Conservation (phyloP, 371 early-diverging fungal species). For the Coemansia sp. region DNA sequence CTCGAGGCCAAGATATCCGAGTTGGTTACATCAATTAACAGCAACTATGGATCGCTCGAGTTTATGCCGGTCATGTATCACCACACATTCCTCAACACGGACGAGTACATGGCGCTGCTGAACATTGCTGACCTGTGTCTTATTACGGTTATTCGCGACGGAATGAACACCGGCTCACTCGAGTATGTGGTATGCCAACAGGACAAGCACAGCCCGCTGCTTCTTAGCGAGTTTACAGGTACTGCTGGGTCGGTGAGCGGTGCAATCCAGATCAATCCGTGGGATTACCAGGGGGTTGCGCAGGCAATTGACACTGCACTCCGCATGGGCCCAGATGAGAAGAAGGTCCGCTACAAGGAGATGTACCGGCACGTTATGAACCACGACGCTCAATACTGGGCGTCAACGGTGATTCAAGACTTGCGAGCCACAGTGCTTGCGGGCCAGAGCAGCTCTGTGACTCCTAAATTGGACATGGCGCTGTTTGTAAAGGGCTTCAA, state of each 20-base stretch:
- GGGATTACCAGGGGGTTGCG: constrained; percentile 83
- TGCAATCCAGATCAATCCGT: constrained; percentile 85
- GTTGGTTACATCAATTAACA: constrained; percentile 89
- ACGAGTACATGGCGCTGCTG: constrained; percentile 88
- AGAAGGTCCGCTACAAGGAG: constrained; percentile 48
- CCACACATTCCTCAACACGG: constrained; percentile 80
- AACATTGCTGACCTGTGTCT: constrained; percentile 87
- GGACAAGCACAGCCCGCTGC: constrained; percentile 77
- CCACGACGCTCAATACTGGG: constrained; percentile 66
- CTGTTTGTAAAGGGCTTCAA: constrained; percentile 22
- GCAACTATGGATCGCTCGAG: constrained; percentile 90
- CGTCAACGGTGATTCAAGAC: constrained; percentile 57
- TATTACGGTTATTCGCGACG: constrained; percentile 91
- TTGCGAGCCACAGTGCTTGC: constrained; percentile 53
- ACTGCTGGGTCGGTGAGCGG: constrained; percentile 90
- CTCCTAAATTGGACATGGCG: constrained; percentile 34
- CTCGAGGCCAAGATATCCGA: constrained; percentile 85
- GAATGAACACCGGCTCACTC: constrained; percentile 96
- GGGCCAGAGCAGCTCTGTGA: constrained; percentile 63
- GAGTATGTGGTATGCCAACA: constrained; percentile 93
- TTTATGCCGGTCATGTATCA: constrained; percentile 93
- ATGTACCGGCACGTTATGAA: constrained; percentile 48
- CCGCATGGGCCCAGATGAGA: constrained; percentile 68
- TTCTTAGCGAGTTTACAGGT: constrained; percentile 94
- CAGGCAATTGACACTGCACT: constrained; percentile 80